Evolutionary conservation across 208 protist species (phyloP).

Genomic region (Balamuthia mandrillaris): DNA sequence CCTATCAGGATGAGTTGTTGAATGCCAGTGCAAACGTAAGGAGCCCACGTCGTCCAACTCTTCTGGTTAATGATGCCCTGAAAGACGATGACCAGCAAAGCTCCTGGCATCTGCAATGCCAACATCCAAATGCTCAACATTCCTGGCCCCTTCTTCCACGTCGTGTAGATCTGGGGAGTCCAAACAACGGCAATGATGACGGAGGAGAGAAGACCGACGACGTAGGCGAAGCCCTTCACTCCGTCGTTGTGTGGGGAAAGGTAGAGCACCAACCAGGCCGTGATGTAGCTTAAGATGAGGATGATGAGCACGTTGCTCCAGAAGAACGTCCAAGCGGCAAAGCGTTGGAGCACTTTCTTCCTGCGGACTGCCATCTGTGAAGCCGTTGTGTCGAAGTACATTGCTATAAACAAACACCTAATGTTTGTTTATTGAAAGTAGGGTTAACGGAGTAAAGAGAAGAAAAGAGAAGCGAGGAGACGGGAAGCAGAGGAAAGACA

Average conservation of each 20-base stretch:
- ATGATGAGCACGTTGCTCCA: not conserved
- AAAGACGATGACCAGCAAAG: not conserved
- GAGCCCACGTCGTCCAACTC: constrained; percentile 11
- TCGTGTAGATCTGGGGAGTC: constrained; percentile 13
- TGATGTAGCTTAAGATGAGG: not conserved
- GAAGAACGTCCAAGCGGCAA: not conserved
- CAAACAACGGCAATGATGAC: constrained; percentile 26
- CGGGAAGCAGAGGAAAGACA: too few species aligned
- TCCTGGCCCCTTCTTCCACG: not conserved
- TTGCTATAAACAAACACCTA: too few species aligned
- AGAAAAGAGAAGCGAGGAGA: too few species aligned
- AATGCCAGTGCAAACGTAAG: not conserved
- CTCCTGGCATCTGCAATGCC: not conserved
- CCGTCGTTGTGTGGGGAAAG: not conserved
- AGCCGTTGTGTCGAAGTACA: not conserved
- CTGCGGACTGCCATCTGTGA: not conserved
- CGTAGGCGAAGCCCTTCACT: not conserved
- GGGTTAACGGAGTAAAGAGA: too few species aligned
- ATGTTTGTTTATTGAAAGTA: too few species aligned
- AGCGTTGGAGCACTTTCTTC: not conserved
- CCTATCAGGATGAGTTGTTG: not conserved
- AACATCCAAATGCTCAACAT: constrained; percentile 1
- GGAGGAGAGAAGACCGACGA: not conserved
- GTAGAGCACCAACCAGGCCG: not conserved
- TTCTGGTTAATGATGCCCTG: not conserved